Evolutionary conservation across 1,284 basidiomycete species (phyloP).

Genomic region (Papiliotrema laurentii): DNA sequence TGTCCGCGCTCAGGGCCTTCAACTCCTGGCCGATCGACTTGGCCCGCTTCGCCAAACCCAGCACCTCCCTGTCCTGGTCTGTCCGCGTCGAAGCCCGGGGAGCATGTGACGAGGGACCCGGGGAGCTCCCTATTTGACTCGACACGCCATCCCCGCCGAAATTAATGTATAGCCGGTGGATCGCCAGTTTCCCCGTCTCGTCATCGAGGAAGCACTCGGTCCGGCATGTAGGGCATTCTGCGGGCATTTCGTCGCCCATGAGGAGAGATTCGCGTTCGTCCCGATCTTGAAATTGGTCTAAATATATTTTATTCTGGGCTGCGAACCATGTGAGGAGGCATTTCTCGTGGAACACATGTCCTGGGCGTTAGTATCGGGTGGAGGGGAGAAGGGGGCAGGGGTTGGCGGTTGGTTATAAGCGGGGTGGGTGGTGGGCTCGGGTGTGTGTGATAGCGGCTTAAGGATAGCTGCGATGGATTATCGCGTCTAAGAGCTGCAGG

Average conservation of each 20-base stretch:
- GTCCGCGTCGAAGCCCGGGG: too few relatives aligned
- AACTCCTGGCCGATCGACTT: slow-evolving; percentile 22
- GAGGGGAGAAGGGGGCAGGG: too few relatives aligned
- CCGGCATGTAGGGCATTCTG: slow-evolving; percentile 38
- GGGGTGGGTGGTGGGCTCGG: too few relatives aligned
- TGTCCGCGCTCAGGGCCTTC: slow-evolving; percentile 14
- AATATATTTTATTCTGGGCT: not conserved
- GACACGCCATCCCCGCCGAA: slow-evolving; percentile 16
- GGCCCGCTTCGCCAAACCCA: slow-evolving; percentile 30
- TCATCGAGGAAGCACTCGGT: slow-evolving; percentile 32
- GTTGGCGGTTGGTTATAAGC: too few relatives aligned
- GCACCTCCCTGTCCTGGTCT: slow-evolving; percentile 19
- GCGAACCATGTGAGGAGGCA: slow-evolving; percentile 35
- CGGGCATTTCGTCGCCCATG: slow-evolving; percentile 26
- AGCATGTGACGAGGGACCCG: too few relatives aligned
- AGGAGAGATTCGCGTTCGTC: slow-evolving; percentile 16
- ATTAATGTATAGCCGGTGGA: slow-evolving; percentile 37
- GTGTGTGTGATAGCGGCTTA: too few relatives aligned
- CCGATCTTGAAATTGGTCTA: slow-evolving; percentile 12
- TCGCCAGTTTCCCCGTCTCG: slow-evolving; percentile 25
- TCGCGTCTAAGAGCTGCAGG: too few relatives aligned
- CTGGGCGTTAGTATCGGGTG: slow-evolving; percentile 12
- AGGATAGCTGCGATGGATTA: too few relatives aligned
- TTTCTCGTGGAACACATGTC: slow-evolving; percentile 41
- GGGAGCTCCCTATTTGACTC: slow-evolving; percentile 2